Evolutionary conservation across 1,284 basidiomycete species (phyloP).

Genomic region (Fomes fomentarius): DNA sequence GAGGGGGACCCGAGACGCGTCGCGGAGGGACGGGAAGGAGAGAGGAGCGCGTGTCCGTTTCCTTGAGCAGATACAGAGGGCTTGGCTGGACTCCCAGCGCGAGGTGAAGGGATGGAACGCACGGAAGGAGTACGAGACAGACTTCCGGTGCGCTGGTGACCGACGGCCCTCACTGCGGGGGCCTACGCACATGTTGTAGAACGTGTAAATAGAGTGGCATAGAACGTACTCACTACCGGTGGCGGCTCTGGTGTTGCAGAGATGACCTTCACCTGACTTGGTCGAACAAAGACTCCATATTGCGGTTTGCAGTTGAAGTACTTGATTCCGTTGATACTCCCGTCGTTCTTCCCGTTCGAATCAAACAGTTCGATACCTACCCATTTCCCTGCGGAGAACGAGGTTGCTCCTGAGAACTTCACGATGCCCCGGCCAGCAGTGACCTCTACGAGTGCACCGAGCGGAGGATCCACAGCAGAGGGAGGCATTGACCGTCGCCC

Average conservation of each 20-base stretch:
- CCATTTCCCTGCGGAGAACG: slow-evolving; percentile 92
- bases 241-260: slow-evolving; percentile 45
- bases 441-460: slow-evolving; percentile 76
- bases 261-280: slow-evolving; percentile 81
- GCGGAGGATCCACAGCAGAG: slow-evolving; percentile 29
- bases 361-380: slow-evolving; percentile 90
- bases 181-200: slow-evolving; percentile 20
- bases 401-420: slow-evolving; percentile 85
- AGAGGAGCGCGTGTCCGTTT: slow-evolving; percentile 16
- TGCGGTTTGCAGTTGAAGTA: slow-evolving; percentile 86
- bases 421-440: slow-evolving; percentile 83
- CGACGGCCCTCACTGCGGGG: slow-evolving; percentile 29
- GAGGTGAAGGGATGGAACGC: slow-evolving; percentile 44
- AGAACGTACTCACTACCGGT: slow-evolving; percentile 24
- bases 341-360: slow-evolving; percentile 94
- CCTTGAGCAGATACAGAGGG: slow-evolving; percentile 17
- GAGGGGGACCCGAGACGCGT: slow-evolving; percentile 40
- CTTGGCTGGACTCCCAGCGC: slow-evolving; percentile 46
- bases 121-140: slow-evolving; percentile 39
- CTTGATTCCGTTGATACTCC: slow-evolving; percentile 77
- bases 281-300: slow-evolving; percentile 91
- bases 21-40: slow-evolving; percentile 30
- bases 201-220: neutral
- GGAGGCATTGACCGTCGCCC: slow-evolving; percentile 26
- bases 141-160: slow-evolving; percentile 45